Evolutionary conservation across 2,329 filamentous ascomycete species (phyloP), one percentile per base, ranked within the genome.

Genomic region (Xylaria hypoxylon): DNA sequence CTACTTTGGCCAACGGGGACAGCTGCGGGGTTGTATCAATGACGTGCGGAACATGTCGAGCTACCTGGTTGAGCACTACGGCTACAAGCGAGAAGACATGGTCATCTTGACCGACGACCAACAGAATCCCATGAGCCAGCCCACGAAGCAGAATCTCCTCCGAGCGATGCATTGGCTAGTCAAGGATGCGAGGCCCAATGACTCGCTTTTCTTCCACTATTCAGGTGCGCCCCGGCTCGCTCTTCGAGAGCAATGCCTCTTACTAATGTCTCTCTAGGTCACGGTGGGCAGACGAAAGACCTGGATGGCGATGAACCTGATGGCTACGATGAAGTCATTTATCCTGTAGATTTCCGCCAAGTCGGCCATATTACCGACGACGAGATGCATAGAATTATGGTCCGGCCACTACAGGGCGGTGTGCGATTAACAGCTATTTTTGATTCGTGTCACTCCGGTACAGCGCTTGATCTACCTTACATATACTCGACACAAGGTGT

Each of bases 81-180:
- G 92, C 33, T 98, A 98, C 79, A 94, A 93, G 80, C 86, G 94
- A 65, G 95, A 97, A 80, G 94, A 98, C 77, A 98, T 98, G 95
- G 95, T 98, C 22, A 90, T 96, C 68, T 86, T 98, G 77, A 97
- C 95, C 44, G 95, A 98, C 77, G 95, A 98, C 78, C 94, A 97
- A 82, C 93, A 97, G 78, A 97, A 97, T 74, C 93, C 93, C 28
- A 97, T 97, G 92, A 97, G 93, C 80, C 93, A 97, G 81, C 95
- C 95, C 8, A 97, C 94, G 5, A 97, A 97, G 80, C 92, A 93
- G 72, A 98, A 98, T 77, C 97, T 98, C 62, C 80, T 98, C 42
- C 88, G 95, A 59, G 95, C 95, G 33, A 98, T 98, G 95, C 94
- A 97, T 78, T 98, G 95, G 95, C 83, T 98, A 22, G 93, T 97